Base-by-base conservation (phyloP, 163 green algal species). In the Scenedesmus sp. region DNA sequence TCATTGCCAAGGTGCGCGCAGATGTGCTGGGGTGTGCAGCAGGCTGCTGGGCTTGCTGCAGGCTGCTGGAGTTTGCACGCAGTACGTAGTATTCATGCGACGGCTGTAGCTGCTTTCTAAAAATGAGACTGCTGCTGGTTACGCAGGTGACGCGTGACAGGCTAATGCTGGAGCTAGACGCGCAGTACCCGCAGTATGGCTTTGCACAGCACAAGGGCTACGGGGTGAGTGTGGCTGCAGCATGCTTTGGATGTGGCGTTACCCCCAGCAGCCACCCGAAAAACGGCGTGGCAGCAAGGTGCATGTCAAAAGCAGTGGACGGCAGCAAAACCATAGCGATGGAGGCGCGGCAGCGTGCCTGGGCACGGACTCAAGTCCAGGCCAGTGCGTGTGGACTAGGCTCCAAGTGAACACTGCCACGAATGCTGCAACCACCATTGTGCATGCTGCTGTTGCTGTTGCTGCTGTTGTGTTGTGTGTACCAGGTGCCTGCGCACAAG, bases 191-290 rank as follows among this genome's bases (percentile, higher is more conserved):
- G 7, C 73, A 94, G 87, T 99, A 99, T 90, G 95, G 94, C 74
- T 99, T 99, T 94, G 96, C 91, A 2, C 91, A 97, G 85, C 96
- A 99, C 94, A 98, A 98, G 93, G 96, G 95, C 20, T 96, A 96
- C 76, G 90, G 92, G 5, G 94, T 91, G 15, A 87, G 87, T 46
- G 55, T 9, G n/a, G 77, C 77, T 15, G 77, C 2, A 84, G 77
- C 77, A 20, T 46, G 77, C 66, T 90, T 84, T 23, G 83, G 90
- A 88, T 59, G 83, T 81, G 4, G 90, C 93, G 76, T 87, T 70
- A 6, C 16, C 9, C 59, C 4, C 23, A 56, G n/a, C 62, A 8
- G 15, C 55, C 20, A 2, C 74, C 15, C 23, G 34, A 2, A 20
- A 13, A 26, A 67, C 59, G 64, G 20, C 9, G 10, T 34, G 60